phyloP scores from a whole-genome alignment of 2,329 filamentous ascomycete genomes.

The Hypoxylon rubiginosum region DNA sequence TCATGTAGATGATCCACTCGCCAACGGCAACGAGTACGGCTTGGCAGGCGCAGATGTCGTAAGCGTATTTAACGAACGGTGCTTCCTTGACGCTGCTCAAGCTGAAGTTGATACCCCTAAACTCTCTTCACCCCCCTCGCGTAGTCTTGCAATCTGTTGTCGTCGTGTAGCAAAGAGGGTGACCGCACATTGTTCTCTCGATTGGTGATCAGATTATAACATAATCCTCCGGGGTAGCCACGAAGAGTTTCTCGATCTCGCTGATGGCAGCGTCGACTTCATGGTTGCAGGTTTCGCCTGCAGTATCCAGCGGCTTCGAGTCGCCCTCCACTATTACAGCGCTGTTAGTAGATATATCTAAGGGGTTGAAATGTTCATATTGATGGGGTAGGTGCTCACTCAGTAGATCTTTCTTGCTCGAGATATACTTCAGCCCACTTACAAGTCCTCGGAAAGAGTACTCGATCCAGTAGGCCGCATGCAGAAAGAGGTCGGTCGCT shows the following conservation, averaged over 20 bases:
- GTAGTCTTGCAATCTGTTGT: not conserved
- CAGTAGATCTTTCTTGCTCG: not conserved
- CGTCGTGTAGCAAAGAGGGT: not conserved
- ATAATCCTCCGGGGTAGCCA: not conserved
- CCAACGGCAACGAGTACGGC: no score
- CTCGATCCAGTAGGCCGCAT: not conserved
- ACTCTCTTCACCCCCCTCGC: not conserved
- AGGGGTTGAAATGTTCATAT: no score
- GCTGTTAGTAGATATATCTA: not conserved
- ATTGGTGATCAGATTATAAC: not conserved
- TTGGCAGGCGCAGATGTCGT: no score
- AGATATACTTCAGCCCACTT: not conserved
- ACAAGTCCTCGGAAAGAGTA: not conserved
- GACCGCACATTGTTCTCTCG: not conserved
- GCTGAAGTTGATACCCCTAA: not conserved
- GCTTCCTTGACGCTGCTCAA: no score
- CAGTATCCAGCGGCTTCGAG: not conserved
- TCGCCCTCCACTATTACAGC: not conserved
- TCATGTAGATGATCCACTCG: no score
- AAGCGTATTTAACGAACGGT: no score
- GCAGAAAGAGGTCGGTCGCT: not conserved
- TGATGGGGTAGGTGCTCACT: not conserved
- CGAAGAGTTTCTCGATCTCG: not conserved
- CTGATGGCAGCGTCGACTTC: not conserved
- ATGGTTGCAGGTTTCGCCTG: not conserved